Base-by-base conservation (phyloP, 2,329 filamentous ascomycete genomes). In the Knufia petricola region DNA sequence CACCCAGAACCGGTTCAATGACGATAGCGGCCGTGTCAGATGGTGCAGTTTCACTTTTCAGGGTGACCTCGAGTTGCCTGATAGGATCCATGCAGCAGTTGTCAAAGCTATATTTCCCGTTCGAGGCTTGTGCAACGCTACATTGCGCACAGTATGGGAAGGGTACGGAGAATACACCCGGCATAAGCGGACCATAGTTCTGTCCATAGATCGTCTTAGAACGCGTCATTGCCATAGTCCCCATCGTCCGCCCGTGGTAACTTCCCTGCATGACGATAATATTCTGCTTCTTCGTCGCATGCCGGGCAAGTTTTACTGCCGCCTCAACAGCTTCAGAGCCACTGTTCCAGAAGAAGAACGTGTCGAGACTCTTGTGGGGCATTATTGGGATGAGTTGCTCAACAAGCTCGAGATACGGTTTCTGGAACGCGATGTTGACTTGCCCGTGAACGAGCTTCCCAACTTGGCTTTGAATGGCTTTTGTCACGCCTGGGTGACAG, bases 351-450 rank as follows among this genome's bases (percentile, higher is more conserved):
- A 66, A 64, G 60, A 66, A 66, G 46, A 66, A 66, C 3, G 63
- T 65, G 53, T 66, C 61, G n/a, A 66, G 58, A 1, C 57, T 59
- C 15, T 58, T 55, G 50, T 66, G 58, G 3, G 64, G 64, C 64
- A 66, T 66, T 24, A 64, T 41, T 1, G 63, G 63, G 15, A 65
- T 52, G 7, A 66, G 54, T 1, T 53, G 50, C 45, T 66, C 51
- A 28, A 66, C 58, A 32, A 66, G 59, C 34, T 64, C 59, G 20
- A 65, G 56, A 49, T 64, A 65, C 3, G 65, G 63, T 48, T 64
- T 63, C 42, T 67, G 64, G 55, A 67, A 67, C 1, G 64, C 65
- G 46, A 68, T 68, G 55, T 67, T 67, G 46, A 66, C 61, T 50
- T 68, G 65, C 4, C 62, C 66, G 39, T 68, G 66, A 38, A 67